Percentiles rank a stretch among this genome's conserved stretches.
Conservation (phyloP, 2,329 filamentous ascomycete species). For the Alternaria hordeiaustralica region DNA sequence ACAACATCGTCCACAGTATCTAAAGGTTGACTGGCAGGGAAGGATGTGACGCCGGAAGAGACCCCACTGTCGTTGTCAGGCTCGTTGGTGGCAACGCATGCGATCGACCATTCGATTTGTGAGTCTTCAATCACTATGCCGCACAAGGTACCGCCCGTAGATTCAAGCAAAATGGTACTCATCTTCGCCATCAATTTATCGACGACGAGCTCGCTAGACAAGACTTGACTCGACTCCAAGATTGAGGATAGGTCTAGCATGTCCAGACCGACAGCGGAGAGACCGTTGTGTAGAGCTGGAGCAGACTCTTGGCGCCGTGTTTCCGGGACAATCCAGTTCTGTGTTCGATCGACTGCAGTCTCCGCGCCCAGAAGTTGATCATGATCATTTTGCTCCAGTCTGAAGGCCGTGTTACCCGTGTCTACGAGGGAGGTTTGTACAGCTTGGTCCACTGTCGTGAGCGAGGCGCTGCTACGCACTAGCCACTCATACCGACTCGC, state of each 20-base stretch:
- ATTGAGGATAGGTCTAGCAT: conserved; percentile 85
- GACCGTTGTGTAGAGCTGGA: conserved; percentile 64
- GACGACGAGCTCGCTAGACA: conserved; percentile 78
- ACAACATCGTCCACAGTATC: conserved; percentile 69
- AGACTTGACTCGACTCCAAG: conserved; percentile 77
- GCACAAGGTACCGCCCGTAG: conserved; percentile 75
- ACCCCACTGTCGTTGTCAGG: conserved; percentile 28
- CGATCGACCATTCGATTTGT: conserved; percentile 71
- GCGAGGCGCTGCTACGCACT: conserved; percentile 67
- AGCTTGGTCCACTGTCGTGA: conserved; percentile 66
- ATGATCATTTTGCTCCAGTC: conserved; percentile 54
- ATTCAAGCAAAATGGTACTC: conserved; percentile 81
- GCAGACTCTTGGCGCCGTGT: conserved; percentile 50
- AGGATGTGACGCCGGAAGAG: conserved; percentile 64
- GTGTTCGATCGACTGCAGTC: conserved; percentile 54
- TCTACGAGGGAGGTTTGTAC: conserved; percentile 73
- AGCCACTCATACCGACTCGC: conserved; percentile 72
- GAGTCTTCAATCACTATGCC: conserved; percentile 77
- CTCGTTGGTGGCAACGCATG: conserved; percentile 75
- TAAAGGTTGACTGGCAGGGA: conserved; percentile 69
- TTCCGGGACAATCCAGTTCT: conserved; percentile 57
- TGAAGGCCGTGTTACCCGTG: conserved; percentile 50
- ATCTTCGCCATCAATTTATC: conserved; percentile 80
- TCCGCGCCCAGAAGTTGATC: conserved; percentile 46
- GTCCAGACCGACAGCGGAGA: conserved; percentile 72